Base-by-base conservation (phyloP, 108 stramenopile genomes). In the Nitzschia inconspicua region DNA sequence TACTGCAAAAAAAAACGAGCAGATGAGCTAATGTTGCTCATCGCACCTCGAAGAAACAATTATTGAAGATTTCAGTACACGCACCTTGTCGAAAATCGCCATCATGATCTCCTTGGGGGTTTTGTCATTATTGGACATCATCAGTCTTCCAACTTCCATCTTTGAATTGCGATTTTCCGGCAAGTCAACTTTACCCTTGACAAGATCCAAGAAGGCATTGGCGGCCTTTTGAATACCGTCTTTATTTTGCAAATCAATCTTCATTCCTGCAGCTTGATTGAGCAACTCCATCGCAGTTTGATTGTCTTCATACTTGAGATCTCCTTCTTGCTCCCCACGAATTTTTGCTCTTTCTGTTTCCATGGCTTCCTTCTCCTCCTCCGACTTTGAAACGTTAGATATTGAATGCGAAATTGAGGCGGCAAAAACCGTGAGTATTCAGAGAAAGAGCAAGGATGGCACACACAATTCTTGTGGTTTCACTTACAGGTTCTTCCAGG, bases 341-440 rank as follows among this genome's bases (percentile, higher is more conserved):
- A 60, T 46, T 23, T 81, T 70, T 22, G 42, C 47, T n/a, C n/a
- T n/a, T n/a, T n/a, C n/a, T n/a, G n/a, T n/a, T n/a, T n/a, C n/a
- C 79, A 92, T 80, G 43, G 67, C 83, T 59, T 83, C 83, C 55
- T 68, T 64, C 72, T 88, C 70, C 55, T 86, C 79, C 54, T 88
- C 83, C 8, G 83, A 62, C n/a, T n/a, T n/a, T n/a, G n/a, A n/a
- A n/a, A 1, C 79, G 83, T 47, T 76, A n/a, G n/a, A n/a, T n/a
- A n/a, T n/a, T n/a, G n/a, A n/a, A n/a, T n/a, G n/a, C n/a, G n/a
- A n/a, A n/a, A n/a, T n/a, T n/a, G n/a, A n/a, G n/a, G n/a, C n/a
- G n/a, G n/a, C n/a, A n/a, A n/a, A n/a, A n/a, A n/a, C n/a, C n/a
- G n/a, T n/a, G n/a, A n/a, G n/a, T n/a, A n/a, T n/a, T n/a, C n/a